Base-by-base conservation (phyloP, 2,329 filamentous ascomycete genomes). In the Rutstroemia sp. region DNA sequence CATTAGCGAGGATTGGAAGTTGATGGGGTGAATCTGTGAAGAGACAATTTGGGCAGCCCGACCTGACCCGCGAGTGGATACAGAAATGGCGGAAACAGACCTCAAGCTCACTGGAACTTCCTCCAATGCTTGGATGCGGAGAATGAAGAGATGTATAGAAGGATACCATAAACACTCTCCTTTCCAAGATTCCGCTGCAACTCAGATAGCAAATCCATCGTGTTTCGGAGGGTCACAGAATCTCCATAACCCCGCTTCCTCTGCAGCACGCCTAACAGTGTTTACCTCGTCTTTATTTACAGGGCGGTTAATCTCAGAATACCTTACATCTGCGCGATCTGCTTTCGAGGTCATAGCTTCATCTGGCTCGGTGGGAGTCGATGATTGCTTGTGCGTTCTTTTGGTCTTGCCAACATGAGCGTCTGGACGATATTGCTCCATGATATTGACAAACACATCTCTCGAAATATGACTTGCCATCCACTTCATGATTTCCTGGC, bases 381-480 rank as follows among this genome's bases (percentile, higher is more conserved):
- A 34, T 65, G 54, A 65, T 17, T 39, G 61, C 61, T 61, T 67
- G 48, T 56, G 67, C 58, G 65, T 67, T 56, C 75, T 73, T 63
- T 73, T 81, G 54, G 76, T 73, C 73, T 90, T 92, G 3, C 89
- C 89, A 0, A 95, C 89, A 69, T 95, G 84, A 0, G 88, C 89
- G 61, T 87, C 81, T 0, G 89, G 89, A 60, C 83, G 84, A 67
- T 94, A 94, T 71, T 95, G 89, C 71, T 95, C 89, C 89, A 94
- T 94, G 62, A 95, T 85, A 68, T 95, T 86, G 58, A 94, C 80
- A 70, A 92, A 92, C 45, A 87, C 77, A 69, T 94, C 88, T 55
- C 75, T 78, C 3, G 86, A 89, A 2, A 95, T 78, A 52, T 90
- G 81, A 27, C 79, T 75, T 0, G 88, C 89, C 16, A 95, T 74